Evolutionary conservation across 2,329 filamentous ascomycete species (phyloP), one percentile per base, ranked within the genome.

Genomic region (Plectosphaerella cucumerina): DNA sequence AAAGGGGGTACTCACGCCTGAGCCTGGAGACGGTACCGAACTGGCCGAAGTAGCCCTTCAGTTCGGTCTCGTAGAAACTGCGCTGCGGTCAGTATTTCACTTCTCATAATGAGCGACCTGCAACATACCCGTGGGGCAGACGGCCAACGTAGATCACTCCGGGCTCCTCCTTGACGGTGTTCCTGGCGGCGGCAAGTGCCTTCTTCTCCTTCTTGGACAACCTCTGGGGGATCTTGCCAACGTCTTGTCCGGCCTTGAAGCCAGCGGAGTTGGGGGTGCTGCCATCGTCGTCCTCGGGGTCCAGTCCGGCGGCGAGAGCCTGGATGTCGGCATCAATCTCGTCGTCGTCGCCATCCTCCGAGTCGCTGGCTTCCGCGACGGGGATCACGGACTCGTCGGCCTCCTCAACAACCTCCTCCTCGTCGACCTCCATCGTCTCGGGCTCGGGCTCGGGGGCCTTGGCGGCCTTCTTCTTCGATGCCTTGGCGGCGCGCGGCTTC

Each of bases 31-130:
- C 90, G 14, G 82, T 76, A 59, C 94, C 94, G 60, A 99, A 99
- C 70, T 99, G 94, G 50, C 85, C 82, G 66, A 97, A 96, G 77
- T 97, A 99, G 58, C 86, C 84, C 60, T 84, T 85, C 87, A 99
- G 95, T 73, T 97, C 88, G 63, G 91, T 83, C 74, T 99, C 94
- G 78, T 93, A 97, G 82, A 99, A 99, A 72, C 94, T 50, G 48
- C 21, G 26, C 6, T 89, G 57, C 6, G 71, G 66, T 52, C 17
- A 51, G 26, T 31, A 43, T 5, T n/a, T 22, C 4, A 11, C n/a
- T 4, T 5, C 15, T 14, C 33, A 6, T 41, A 6, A 8, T 20
- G 45, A 17, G 12, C 15, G 42, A n/a, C 17, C 11, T 18, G 46
- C 20, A 5, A 55, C 59, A 54, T 57, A 50, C 48, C 62, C 74